Conservation (phyloP, 495 filamentous ascomycete species). For the Aspergillus panamensis region DNA sequence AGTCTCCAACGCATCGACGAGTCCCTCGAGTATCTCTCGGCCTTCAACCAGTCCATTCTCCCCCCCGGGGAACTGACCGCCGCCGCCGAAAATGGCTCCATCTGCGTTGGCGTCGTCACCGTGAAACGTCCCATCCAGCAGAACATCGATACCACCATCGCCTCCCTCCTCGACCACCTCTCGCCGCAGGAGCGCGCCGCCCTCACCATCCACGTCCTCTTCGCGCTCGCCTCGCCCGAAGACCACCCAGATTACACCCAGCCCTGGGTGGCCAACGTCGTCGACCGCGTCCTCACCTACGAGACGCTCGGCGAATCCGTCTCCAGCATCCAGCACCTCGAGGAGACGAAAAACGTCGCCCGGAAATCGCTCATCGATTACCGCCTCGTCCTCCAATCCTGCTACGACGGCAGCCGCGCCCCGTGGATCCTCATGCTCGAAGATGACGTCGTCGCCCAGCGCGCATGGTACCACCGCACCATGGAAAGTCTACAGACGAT, state of each 20-base stretch:
- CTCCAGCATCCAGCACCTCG: conserved; percentile 23
- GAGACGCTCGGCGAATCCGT: conserved; percentile 15
- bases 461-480: conserved; percentile 49
- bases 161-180: conserved; percentile 49
- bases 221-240: conserved; percentile 47
- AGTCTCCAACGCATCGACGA: conserved; percentile 24
- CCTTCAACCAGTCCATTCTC: conserved; percentile 18
- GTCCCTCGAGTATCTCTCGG: conserved; percentile 19
- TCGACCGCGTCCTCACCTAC: conserved; percentile 26
- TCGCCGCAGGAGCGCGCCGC: conserved; percentile 41
- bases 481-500: conserved; percentile 36
- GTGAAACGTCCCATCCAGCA: conserved; percentile 33
- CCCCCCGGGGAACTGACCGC: conserved; percentile 4
- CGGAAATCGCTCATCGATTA: conserved; percentile 52
- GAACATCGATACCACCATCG: conserved; percentile 49
- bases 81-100: conserved; percentile 13
- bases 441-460: conserved; percentile 51
- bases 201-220: conserved; percentile 50
- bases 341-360: conserved; percentile 27
- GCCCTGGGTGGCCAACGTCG: conserved; percentile 45
- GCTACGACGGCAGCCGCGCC: conserved; percentile 37
- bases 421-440: conserved; percentile 52
- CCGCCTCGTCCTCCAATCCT: conserved; percentile 43
- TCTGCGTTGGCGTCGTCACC: conserved; percentile 38
- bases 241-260: conserved; percentile 49